Percentiles rank a stretch among this genome's conserved stretches.
Conservation (phyloP, 208 protist genomes). For the Tritrichomonas foetus region DNA sequence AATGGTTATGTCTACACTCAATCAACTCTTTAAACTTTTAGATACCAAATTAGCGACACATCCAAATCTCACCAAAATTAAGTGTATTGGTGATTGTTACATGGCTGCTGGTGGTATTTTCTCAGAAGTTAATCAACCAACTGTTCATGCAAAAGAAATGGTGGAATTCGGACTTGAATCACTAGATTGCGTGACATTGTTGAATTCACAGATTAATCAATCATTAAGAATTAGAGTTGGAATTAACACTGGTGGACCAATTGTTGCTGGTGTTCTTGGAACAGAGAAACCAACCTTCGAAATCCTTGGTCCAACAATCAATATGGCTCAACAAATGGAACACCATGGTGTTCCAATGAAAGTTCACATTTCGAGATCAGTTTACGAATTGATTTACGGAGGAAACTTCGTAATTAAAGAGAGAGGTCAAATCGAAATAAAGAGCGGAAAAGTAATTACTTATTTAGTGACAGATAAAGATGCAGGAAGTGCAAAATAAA, state of each 20-base stretch:
- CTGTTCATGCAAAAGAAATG: neutral
- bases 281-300: slow-evolving; percentile 7
- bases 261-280: neutral
- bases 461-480: neutral
- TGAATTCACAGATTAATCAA: neutral
- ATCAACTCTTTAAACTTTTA: neutral
- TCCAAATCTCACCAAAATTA: neutral
- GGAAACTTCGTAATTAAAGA: neutral
- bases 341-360: neutral
- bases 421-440: slow-evolving; percentile 2
- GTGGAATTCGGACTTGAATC: neutral
- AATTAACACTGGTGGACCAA: slow-evolving; percentile 10
- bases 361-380: neutral
- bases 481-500: too few species aligned
- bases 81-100: slow-evolving; percentile 36
- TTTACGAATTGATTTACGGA: neutral
- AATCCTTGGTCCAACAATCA: slow-evolving; percentile 9
- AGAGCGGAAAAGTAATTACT: neutral
- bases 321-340: slow-evolving; percentile 33
- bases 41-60: neutral
- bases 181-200: neutral
- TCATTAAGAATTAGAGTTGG: neutral
- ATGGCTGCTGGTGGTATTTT: slow-evolving; percentile 37
- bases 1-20: neutral
- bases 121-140: neutral